Percentiles rank a stretch among this genome's conserved stretches.
These are phyloP conservation scores for Plasmodium reichenowi DNA, from an alignment of 169 alveolate species.

Conservation along the genomic window DNA sequence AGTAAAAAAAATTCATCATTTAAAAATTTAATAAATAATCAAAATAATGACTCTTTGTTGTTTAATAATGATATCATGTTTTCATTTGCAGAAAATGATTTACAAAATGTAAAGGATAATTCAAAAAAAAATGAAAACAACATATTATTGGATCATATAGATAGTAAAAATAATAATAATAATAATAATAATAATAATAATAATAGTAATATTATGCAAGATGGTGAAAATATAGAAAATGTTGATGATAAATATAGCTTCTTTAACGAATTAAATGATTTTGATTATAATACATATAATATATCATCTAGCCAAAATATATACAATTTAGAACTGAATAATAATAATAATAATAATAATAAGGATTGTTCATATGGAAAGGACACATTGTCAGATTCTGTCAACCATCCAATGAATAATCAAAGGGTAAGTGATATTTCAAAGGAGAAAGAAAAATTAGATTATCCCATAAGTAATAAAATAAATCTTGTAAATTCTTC, in stretches of 20 bases:
- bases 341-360: background rate
- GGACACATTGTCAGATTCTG: no score
- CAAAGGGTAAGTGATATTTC: background rate
- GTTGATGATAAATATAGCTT: conserved; percentile 51
- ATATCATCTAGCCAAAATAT: background rate
- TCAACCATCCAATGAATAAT: background rate
- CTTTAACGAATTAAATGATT: conserved; percentile 48
- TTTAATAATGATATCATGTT: conserved; percentile 38
- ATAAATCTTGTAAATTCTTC: no score
- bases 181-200: background rate
- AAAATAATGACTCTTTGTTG: background rate
- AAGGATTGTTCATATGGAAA: background rate
- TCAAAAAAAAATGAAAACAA: conserved; percentile 3
- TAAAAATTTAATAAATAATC: background rate
- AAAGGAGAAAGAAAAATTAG: no score
- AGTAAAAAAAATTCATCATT: background rate
- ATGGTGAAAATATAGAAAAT: no score
- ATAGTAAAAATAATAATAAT: background rate
- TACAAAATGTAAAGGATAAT: background rate
- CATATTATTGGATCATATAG: background rate
- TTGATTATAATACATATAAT: conserved; percentile 17
- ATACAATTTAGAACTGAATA: background rate
- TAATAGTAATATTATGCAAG: background rate
- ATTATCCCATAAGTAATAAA: no score
- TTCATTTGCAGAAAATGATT: conserved; percentile 39